phyloP scores from a whole-genome alignment of 139 green algal species.

The Chlamydomonas eustigma region DNA sequence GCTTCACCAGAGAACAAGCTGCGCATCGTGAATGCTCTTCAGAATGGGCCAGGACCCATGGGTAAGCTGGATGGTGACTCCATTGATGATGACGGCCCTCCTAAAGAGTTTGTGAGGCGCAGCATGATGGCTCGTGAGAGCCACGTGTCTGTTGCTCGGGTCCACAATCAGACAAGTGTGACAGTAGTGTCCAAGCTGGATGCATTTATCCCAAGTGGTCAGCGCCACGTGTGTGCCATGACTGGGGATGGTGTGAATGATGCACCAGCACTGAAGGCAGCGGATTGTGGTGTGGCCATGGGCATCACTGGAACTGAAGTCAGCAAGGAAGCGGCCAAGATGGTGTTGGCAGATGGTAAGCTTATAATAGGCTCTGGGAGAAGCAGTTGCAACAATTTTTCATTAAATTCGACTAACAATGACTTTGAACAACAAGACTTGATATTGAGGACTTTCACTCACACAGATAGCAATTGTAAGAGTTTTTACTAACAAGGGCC shows the following conservation, averaged over 20 bases:
- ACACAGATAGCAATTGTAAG: no score
- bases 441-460: no score
- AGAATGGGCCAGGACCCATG: conserved; percentile 9
- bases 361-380: no score
- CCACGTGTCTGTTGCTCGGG: background rate
- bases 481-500: no score
- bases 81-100: background rate
- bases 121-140: no score
- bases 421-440: no score
- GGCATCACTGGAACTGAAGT: conserved; percentile 82
- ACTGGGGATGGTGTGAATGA: conserved; percentile 62
- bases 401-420: no score
- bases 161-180: no score
- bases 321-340: conserved; percentile 87
- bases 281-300: conserved; percentile 95
- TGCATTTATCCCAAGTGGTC: background rate
- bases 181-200: background rate
- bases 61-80: background rate
- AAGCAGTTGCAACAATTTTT: no score
- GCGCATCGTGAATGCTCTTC: conserved; percentile 40
- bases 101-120: background rate
- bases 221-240: conserved; percentile 33
- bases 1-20: conserved; percentile 64
- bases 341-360: conserved; percentile 77
- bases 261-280: conserved; percentile 73